These are phyloP conservation scores for Neurospora tetrasperma DNA, from an alignment of 495 filamentous ascomycete genomes.

Conservation along the genomic window DNA sequence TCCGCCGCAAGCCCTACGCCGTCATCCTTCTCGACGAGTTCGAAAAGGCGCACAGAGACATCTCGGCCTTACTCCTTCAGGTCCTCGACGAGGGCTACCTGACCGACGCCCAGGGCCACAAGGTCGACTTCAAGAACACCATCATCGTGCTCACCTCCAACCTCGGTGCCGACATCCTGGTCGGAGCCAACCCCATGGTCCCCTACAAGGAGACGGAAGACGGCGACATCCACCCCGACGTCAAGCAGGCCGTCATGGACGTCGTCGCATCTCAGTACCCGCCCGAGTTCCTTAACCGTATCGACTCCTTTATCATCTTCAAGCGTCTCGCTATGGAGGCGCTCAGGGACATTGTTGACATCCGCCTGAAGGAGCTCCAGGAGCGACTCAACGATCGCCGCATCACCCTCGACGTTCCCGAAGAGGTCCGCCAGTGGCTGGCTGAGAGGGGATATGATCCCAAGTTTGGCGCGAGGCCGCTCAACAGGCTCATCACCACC, in stretches of 20 bases:
- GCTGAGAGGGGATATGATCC: constrained; percentile 84
- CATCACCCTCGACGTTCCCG: constrained; percentile 62
- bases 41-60: constrained; percentile 93
- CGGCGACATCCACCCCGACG: constrained; percentile 55
- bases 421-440: constrained; percentile 72
- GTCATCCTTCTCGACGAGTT: constrained; percentile 95
- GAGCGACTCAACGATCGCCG: constrained; percentile 73
- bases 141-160: constrained; percentile 95
- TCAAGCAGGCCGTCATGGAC: constrained; percentile 76
- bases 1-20: constrained; percentile 90
- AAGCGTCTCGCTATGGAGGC: constrained; percentile 67
- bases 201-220: constrained; percentile 48
- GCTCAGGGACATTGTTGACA: constrained; percentile 87
- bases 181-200: constrained; percentile 46
- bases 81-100: constrained; percentile 95
- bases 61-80: constrained; percentile 85
- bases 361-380: constrained; percentile 78
- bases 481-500: constrained; percentile 83
- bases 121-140: constrained; percentile 91
- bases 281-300: constrained; percentile 91
- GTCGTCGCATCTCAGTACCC: constrained; percentile 70
- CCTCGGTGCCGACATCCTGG: constrained; percentile 67
- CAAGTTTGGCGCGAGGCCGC: constrained; percentile 81
- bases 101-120: constrained; percentile 90
- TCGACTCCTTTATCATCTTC: constrained; percentile 97